Evolutionary conservation across 495 filamentous ascomycete genomes (phyloP).

Genomic region (Staphylotrichum tortipilum): DNA sequence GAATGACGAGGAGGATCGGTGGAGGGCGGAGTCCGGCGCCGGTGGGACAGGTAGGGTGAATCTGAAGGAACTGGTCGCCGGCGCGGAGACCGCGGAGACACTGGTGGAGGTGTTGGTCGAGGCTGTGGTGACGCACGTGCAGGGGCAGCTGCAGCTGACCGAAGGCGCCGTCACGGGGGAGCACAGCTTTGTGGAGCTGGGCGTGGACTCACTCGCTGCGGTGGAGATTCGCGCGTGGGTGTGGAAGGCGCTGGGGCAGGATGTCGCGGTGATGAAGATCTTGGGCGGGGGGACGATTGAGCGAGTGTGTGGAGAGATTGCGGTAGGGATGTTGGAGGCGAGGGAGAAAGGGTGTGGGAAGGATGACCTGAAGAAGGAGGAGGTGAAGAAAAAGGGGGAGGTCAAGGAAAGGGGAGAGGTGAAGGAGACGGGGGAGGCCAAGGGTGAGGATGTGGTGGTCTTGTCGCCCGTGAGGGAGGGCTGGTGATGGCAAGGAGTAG

Average conservation of each 20-base stretch:
- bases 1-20: no score
- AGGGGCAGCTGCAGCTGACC: constrained; percentile 24
- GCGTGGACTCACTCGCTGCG: constrained; percentile 44
- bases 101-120: constrained; percentile 16
- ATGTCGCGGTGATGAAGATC: constrained; percentile 47
- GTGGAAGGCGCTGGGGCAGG: constrained; percentile 32
- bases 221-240: constrained; percentile 41
- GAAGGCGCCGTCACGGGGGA: constrained; percentile 19
- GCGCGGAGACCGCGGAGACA: constrained; percentile 3
- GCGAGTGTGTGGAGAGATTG: constrained; percentile 19
- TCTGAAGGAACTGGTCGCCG: constrained; percentile 20
- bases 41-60: no score
- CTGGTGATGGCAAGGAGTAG: no score
- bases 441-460: no score
- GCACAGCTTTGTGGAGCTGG: constrained; percentile 25
- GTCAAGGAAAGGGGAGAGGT: constrained; percentile 16
- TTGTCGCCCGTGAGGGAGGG: no score
- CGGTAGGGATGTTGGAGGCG: constrained; percentile 1
- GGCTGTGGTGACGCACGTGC: constrained; percentile 22
- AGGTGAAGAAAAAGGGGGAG: constrained; percentile 43
- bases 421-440: no score
- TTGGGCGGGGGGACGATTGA: constrained; percentile 33
- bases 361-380: no score
- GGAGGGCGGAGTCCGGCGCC: no score
- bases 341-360: no score